phyloP scores from a whole-genome alignment of 495 filamentous ascomycete species.

The Thermothielavioides terrestris region DNA sequence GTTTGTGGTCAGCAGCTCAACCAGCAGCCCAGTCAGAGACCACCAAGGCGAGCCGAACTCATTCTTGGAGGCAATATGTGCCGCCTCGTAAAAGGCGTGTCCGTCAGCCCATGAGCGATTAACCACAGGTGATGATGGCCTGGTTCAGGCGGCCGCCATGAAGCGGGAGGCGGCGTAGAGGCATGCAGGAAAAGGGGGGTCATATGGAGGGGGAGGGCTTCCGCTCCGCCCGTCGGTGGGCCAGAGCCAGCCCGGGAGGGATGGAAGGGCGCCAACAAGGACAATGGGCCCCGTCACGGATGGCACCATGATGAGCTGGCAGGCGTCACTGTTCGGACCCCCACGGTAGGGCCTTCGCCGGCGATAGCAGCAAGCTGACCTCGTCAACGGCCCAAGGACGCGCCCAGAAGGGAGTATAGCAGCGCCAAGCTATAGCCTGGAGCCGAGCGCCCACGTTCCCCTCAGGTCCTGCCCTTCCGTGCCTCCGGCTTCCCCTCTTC shows the following conservation, averaged over 20 bases:
- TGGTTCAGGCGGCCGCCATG: slow-evolving; percentile 17
- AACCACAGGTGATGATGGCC: slow-evolving; percentile 13
- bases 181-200: not conserved
- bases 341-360: slow-evolving; percentile 4
- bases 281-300: slow-evolving; percentile 6
- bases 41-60: slow-evolving; percentile 2
- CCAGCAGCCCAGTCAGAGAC: slow-evolving; percentile 7
- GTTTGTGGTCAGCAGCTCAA: slow-evolving; percentile 18
- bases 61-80: not conserved
- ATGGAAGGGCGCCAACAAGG: not conserved
- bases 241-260: not conserved
- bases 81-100: not conserved
- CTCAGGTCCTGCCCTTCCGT: slow-evolving; percentile 11
- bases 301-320: slow-evolving; percentile 26
- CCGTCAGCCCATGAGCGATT: slow-evolving; percentile 1
- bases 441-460: slow-evolving; percentile 13
- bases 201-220: not conserved
- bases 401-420: slow-evolving; percentile 21
- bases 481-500: slow-evolving; percentile 9
- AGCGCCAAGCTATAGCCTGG: slow-evolving; percentile 19
- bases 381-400: slow-evolving; percentile 5
- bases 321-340: slow-evolving; percentile 15
- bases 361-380: not conserved
- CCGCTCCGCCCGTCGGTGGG: slow-evolving; percentile 4
- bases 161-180: slow-evolving; percentile 12